Evolutionary conservation across 179 eudicot genomes (phyloP).

Genomic region (Camellia oleifera): DNA sequence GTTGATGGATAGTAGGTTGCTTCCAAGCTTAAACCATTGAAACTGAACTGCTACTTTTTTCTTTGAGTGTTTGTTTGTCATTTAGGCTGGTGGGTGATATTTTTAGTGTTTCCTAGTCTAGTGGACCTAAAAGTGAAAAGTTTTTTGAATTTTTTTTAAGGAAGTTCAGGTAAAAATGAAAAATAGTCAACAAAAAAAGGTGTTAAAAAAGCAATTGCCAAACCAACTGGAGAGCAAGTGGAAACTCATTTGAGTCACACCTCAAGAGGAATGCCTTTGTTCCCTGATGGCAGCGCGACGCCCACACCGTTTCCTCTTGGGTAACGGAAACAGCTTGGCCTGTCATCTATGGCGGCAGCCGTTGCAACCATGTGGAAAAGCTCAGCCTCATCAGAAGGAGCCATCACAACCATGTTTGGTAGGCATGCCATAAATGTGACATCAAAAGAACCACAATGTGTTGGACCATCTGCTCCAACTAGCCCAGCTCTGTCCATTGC

Average conservation of each 20-base stretch:
- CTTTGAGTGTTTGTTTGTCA: no score
- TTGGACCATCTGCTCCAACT: conserved; percentile 96
- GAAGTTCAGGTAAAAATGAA: no score
- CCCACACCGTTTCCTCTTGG: conserved; percentile 95
- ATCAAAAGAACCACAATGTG: conserved; percentile 84
- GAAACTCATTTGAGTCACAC: conserved; percentile 26
- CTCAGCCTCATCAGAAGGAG: conserved; percentile 96
- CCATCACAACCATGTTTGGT: conserved; percentile 97
- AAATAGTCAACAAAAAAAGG: no score
- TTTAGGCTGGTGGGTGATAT: no score
- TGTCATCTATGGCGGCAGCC: conserved; percentile 91
- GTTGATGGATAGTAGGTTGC: no score
- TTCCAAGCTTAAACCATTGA: no score
- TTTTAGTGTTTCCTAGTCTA: no score
- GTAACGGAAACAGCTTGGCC: conserved; percentile 91
- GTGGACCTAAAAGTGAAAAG: no score
- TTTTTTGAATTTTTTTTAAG: no score
- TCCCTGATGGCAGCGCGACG: conserved; percentile 74
- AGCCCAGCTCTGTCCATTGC: conserved; percentile 96
- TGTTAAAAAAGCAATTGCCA: no score
- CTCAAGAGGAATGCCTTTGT: conserved; percentile 92
- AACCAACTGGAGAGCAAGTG: neutral
- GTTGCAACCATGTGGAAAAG: conserved; percentile 96
- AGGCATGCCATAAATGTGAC: conserved; percentile 93
- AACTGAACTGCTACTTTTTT: no score